A percentile compares a stretch with the other conserved stretches of the same genome.
phyloP scores from a whole-genome alignment of 2,329 filamentous ascomycete species.

The Exophiala oligosperma region DNA sequence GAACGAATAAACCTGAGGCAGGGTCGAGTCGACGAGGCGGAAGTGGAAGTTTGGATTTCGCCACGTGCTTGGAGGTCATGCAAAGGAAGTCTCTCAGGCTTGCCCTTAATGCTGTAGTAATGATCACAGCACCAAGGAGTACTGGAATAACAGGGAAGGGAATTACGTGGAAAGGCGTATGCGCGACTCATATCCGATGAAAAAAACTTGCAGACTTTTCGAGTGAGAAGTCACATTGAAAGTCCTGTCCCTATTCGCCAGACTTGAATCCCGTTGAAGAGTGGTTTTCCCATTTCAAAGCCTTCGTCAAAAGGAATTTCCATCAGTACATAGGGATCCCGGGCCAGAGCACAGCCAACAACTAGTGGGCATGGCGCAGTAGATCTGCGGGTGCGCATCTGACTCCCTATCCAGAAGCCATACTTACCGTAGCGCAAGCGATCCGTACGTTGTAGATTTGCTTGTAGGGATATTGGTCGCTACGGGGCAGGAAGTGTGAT shows the following conservation, averaged over 20 bases:
- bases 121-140: background rate
- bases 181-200: background rate
- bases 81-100: background rate
- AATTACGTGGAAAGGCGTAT: background rate
- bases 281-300: no score
- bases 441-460: no score
- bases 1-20: background rate
- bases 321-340: no score
- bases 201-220: background rate
- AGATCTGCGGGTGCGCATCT: no score
- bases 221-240: background rate
- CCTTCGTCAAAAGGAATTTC: no score
- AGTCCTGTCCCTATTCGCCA: background rate
- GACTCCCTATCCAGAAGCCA: no score
- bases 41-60: background rate
- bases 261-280: no score
- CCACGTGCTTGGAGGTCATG: background rate
- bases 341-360: no score
- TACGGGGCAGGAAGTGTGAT: no score
- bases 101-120: background rate
- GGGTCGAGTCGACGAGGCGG: background rate
- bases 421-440: no score
- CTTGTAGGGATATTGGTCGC: no score
- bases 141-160: background rate
- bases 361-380: no score